Evolutionary conservation across 345 rosid genomes (phyloP), one percentile per base, ranked within the genome.

Genomic region (Clarkia xantiana): DNA sequence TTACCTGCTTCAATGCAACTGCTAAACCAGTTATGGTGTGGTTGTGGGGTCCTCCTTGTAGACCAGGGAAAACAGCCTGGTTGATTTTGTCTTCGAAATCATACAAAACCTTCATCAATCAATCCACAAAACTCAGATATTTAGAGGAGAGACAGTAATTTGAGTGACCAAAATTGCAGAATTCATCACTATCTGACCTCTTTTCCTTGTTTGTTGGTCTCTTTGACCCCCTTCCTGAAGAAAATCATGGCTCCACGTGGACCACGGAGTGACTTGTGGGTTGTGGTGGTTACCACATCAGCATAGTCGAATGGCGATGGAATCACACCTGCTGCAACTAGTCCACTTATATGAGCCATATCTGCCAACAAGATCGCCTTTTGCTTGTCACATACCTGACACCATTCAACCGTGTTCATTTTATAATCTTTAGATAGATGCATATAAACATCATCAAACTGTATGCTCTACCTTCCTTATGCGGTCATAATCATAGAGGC

Each of bases 161-260:
- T 4, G 10, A n/a, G 15, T 25, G 36, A 42, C 17, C 17, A 42
- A 18, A 13, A 16, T 3, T 20, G n/a, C 16, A 6, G n/a, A n/a
- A n/a, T n/a, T n/a, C n/a, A n/a, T n/a, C 22, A 34, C 20, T n/a
- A 47, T 51, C 54, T 60, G 34, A 91, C 96, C 82, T 91, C 87
- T 64, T 91, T 48, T 45, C 98, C 98, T 72, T 91, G 98, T 64
- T 91, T 91, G 82, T 84, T 80, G 54, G 72, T 48, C 76, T 75
- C 96, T 73, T 91, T 86, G 23, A 86, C 74, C 40, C 98, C 98
- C 67, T 91, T 91, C 57, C 96, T 80, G 71, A 40, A 91, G 77
- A 91, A 91, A 62, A 91, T 91, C 98, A 91, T 91, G 74, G 98
- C 98, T 66, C 96, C 98, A 61, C 98, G 94, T 2, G 98, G 98